phyloP scores from a whole-genome alignment of 441 rosid species.

The Gossypium schwendimanii region DNA sequence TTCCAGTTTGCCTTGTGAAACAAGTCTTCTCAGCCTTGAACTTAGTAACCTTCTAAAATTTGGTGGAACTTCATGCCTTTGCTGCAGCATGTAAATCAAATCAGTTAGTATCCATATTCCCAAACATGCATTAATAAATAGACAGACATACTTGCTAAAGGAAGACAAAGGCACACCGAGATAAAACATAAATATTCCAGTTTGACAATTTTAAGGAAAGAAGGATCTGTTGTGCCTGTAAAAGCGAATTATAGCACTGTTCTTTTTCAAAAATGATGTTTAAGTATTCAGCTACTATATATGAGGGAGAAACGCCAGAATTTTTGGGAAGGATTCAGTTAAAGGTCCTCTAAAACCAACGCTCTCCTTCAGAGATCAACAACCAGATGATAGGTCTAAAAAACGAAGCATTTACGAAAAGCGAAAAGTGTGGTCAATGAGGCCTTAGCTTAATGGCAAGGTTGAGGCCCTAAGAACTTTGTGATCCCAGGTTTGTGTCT shows the following conservation, averaged over 20 bases:
- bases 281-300: not conserved
- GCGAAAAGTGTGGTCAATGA: too few species aligned
- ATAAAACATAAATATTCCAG: not conserved
- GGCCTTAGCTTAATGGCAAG: too few species aligned
- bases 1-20: conserved; percentile 59
- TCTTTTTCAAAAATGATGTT: not conserved
- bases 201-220: not conserved
- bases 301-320: not conserved
- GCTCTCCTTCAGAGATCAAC: not conserved
- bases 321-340: not conserved
- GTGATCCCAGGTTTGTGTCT: too few species aligned
- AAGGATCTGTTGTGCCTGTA: not conserved
- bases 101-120: not conserved
- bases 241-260: not conserved
- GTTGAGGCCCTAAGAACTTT: too few species aligned
- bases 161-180: not conserved
- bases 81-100: conserved; percentile 32
- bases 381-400: not conserved
- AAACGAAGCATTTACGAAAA: not conserved
- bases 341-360: not conserved
- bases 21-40: conserved; percentile 74
- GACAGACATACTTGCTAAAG: not conserved
- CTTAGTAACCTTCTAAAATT: conserved; percentile 61
- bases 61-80: conserved; percentile 47
- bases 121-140: not conserved